Evolutionary conservation across 1,139 yeast genomes (phyloP), one percentile per base, ranked within the genome.

Genomic region (Yamadazyma spencermartinsiae): DNA sequence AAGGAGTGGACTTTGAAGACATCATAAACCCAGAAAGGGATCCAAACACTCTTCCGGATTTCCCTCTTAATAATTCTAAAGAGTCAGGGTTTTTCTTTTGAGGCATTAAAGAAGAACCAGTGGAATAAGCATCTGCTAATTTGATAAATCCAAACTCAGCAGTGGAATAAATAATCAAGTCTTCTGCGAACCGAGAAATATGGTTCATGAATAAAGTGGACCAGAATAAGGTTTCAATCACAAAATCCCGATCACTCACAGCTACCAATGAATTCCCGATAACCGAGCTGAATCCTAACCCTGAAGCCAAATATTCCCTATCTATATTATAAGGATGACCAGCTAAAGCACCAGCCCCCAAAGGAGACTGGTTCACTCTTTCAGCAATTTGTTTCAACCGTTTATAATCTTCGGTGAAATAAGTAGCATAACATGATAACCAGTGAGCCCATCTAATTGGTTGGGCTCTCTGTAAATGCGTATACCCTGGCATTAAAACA

Each of bases 391-490:
- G 94, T 49, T 77, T 68, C 53, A 94, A 74, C 60, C 98, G 80
- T 58, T 86, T 80, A 65, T 84, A 81, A 59, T 92, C 99, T 57
- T 88, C 90, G 11, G 90, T 79, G 61, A 94, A 84, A 61, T 89
- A 92, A 3, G 98, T 92, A 30, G 97, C 98, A 57, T 92, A 92
- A 55, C 89, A 83, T 49, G 94, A 81, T 50, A 92, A 72, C 96
- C 97, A 90, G 61, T 92, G 99, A 1, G 98, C 74, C 99, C 99
- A 92, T 68, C 99, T 81, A 58, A 92, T 92, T 17, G 99, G 99
- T 65, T 92, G 99, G 3, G 98, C 98, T 61, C 96, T 85, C 74
- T 92, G 99, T 61, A 92, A 73, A 67, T 92, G 99, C 12, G 99
- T 92, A 68, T 92, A 92, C 25, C 99, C 99, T 9, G 99, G 99